Conservation (phyloP, 352 stramenopile genomes). For the Phytophthora chlamydospora region DNA sequence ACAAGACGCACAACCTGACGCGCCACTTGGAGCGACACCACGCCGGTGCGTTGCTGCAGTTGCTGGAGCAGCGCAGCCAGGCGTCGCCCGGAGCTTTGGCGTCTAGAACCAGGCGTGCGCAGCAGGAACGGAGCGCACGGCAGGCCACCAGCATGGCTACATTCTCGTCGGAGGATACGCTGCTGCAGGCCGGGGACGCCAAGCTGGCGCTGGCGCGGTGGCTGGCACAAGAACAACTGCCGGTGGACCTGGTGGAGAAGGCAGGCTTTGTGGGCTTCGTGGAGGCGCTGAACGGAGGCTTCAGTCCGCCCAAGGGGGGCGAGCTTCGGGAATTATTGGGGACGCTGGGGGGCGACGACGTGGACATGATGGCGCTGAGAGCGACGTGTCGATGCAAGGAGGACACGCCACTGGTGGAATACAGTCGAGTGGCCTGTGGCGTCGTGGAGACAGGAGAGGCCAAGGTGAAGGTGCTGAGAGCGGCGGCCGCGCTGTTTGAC, state of each 20-base stretch:
- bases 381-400: slow-evolving; percentile 42
- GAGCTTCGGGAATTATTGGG: slow-evolving; percentile 39
- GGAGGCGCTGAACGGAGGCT: slow-evolving; percentile 42
- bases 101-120: slow-evolving; percentile 7
- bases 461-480: slow-evolving; percentile 44
- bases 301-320: slow-evolving; percentile 29
- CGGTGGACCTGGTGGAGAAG: slow-evolving; percentile 46
- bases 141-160: slow-evolving; percentile 12
- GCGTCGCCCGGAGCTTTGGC: slow-evolving; percentile 24
- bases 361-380: slow-evolving; percentile 41
- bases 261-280: slow-evolving; percentile 46
- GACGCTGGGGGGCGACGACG: slow-evolving; percentile 15
- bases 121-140: slow-evolving; percentile 22
- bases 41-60: slow-evolving; percentile 49
- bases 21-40: slow-evolving; percentile 64
- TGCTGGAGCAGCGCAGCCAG: slow-evolving; percentile 52
- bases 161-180: slow-evolving; percentile 4
- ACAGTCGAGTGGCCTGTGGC: slow-evolving; percentile 36
- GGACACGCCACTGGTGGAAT: slow-evolving; percentile 37
- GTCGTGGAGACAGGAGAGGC: slow-evolving; percentile 26
- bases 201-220: slow-evolving; percentile 46
- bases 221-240: slow-evolving; percentile 53
- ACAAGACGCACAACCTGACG: slow-evolving; percentile 76
- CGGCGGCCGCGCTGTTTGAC: slow-evolving; percentile 43
- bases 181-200: slow-evolving; percentile 30